These are phyloP conservation scores for Aquilaria sinensis DNA, from an alignment of 345 rosid species.

Conservation along the genomic window DNA sequence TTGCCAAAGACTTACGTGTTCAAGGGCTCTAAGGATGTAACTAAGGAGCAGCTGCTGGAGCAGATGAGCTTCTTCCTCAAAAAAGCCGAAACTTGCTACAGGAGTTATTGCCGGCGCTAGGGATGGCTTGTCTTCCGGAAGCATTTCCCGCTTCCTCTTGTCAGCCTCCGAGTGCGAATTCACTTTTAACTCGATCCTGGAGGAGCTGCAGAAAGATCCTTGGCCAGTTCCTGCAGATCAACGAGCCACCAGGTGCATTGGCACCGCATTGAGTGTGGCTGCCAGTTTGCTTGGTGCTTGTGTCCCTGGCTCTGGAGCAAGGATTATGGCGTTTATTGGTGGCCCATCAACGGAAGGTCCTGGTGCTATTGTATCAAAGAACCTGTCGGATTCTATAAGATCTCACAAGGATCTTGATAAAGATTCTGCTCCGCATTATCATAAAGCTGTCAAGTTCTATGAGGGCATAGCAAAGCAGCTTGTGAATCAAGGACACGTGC, in stretches of 20 bases:
- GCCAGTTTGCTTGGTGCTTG: constrained; percentile 85
- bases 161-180: constrained; percentile 87
- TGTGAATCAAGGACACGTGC: constrained; percentile 96
- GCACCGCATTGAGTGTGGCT: constrained; percentile 86
- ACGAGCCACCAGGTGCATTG: constrained; percentile 77
- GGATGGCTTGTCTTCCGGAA: constrained; percentile 83
- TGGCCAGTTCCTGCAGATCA: constrained; percentile 70
- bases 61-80: constrained; percentile 71
- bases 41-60: constrained; percentile 80
- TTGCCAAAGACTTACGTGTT: constrained; percentile 72
- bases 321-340: constrained; percentile 88
- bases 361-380: constrained; percentile 83
- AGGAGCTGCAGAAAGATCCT: constrained; percentile 84
- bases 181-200: constrained; percentile 74
- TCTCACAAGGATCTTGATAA: constrained; percentile 93
- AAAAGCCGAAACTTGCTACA: constrained; percentile 64
- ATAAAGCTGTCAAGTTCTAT: constrained; percentile 76
- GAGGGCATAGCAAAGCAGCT: constrained; percentile 82
- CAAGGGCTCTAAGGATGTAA: constrained; percentile 70
- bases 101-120: constrained; percentile 84
- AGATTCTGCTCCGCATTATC: constrained; percentile 73
- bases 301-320: constrained; percentile 92
- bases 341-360: constrained; percentile 89
- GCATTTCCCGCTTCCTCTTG: constrained; percentile 80
- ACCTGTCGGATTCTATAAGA: constrained; percentile 84